Conservation (phyloP, 2,329 filamentous ascomycete genomes). For the Delphinella strobiligena region DNA sequence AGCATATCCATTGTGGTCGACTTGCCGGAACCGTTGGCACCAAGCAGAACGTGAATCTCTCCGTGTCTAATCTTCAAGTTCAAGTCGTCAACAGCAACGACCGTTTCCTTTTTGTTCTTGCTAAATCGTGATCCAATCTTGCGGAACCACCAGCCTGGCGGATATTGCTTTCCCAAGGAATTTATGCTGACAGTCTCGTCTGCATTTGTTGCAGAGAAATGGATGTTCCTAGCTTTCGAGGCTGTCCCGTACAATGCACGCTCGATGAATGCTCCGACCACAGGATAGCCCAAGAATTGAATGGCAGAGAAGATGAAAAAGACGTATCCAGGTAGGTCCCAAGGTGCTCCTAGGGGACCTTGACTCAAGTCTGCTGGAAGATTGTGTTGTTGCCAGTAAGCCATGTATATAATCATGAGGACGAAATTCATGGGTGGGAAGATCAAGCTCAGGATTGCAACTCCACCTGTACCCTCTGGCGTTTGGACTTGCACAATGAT, state of each 20-base stretch:
- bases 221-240: constrained; percentile 38
- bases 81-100: constrained; percentile 67
- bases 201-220: constrained; percentile 13
- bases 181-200: constrained; percentile 54
- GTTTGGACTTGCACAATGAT: constrained; percentile 70
- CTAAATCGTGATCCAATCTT: constrained; percentile 34
- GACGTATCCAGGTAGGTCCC: constrained; percentile 58
- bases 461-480: constrained; percentile 48
- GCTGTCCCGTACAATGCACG: constrained; percentile 63
- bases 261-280: constrained; percentile 66
- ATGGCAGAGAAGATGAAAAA: constrained; percentile 67
- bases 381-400: constrained; percentile 59
- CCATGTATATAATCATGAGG: constrained; percentile 67
- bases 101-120: constrained; percentile 45
- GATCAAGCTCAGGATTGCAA: constrained; percentile 58
- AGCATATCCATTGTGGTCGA: constrained; percentile 83
- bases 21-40: constrained; percentile 84
- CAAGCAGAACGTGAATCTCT: constrained; percentile 75
- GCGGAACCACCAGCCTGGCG: constrained; percentile 46
- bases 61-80: constrained; percentile 61
- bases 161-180: constrained; percentile 68
- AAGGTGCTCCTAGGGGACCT: constrained; percentile 45
- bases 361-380: constrained; percentile 48
- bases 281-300: constrained; percentile 66
- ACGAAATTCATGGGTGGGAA: constrained; percentile 86